Evolutionary conservation across 192 early-diverging fungal species (phyloP).

Genomic region (Rhizophagus sp.): DNA sequence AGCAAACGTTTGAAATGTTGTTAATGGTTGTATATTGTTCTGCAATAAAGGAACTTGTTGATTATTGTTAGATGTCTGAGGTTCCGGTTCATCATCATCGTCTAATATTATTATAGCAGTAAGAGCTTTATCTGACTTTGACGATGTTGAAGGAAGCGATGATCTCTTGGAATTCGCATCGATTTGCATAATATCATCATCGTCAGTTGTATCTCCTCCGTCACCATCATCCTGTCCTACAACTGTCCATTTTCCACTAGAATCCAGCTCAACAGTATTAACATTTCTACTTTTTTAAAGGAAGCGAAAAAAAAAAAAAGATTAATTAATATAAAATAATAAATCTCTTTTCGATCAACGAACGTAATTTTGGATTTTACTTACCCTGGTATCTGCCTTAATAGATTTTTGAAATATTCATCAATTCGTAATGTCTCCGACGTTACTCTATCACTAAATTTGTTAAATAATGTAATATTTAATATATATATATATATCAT

Average conservation of each 20-base stretch:
- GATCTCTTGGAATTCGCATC: background rate
- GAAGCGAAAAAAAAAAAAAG: background rate
- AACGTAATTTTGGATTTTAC: no score
- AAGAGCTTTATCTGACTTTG: background rate
- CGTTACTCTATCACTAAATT: background rate
- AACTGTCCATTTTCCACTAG: background rate
- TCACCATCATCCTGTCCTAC: background rate
- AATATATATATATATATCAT: background rate
- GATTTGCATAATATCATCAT: background rate
- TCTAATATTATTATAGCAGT: background rate
- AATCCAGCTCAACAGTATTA: background rate
- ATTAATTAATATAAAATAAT: background rate
- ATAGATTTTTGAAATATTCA: background rate
- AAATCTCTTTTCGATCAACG: no score
- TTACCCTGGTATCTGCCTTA: background rate
- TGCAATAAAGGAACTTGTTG: background rate
- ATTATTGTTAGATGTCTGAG: background rate
- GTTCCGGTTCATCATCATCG: background rate
- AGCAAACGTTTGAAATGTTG: no score
- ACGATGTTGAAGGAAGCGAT: background rate
- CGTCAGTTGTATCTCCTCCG: background rate
- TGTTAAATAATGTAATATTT: background rate
- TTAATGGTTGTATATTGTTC: background rate
- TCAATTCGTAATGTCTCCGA: conserved; percentile 2
- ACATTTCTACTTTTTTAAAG: background rate